Conservation (phyloP, 805 yeast species). For the Saccharomycopsis capsularis region DNA sequence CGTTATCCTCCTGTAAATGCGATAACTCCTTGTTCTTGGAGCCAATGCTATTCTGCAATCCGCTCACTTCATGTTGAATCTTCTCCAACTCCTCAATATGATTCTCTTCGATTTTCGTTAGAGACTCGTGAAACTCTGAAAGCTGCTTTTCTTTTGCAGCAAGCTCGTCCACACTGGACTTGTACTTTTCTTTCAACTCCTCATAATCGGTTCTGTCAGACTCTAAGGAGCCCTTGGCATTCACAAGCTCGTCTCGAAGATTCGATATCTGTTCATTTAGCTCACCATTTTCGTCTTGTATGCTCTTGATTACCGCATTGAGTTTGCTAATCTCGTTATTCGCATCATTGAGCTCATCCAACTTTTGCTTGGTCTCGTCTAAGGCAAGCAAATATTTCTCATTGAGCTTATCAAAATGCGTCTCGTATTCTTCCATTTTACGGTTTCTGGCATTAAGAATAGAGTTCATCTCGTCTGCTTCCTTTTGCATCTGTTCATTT, state of each 20-base stretch:
- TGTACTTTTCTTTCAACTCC: slow-evolving; percentile 3
- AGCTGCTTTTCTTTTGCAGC: slow-evolving; percentile 8
- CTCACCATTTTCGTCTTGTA: slow-evolving; percentile 20
- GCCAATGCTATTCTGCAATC: slow-evolving; percentile 17
- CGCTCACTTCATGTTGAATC: slow-evolving; percentile 10
- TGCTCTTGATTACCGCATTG: slow-evolving; percentile 2
- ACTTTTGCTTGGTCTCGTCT: slow-evolving; percentile 13
- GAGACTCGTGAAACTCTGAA: slow-evolving; percentile 7
- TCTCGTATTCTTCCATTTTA: slow-evolving; percentile 15
- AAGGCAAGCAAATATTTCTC: slow-evolving; percentile 14
- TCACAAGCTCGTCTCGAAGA: slow-evolving; percentile 29
- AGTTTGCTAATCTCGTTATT: slow-evolving; percentile 9
- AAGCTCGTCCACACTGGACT: slow-evolving; percentile 3
- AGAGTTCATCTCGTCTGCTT: slow-evolving; percentile 14
- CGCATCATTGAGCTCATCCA: slow-evolving; percentile 11
- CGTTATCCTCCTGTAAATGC: slow-evolving; percentile 22
- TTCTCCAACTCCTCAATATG: slow-evolving; percentile 17
- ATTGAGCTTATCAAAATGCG: slow-evolving; percentile 5
- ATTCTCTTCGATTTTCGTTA: slow-evolving; percentile 7
- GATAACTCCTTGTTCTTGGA: slow-evolving; percentile 14
- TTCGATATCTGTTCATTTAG: slow-evolving; percentile 27
- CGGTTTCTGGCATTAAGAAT: slow-evolving; percentile 6
- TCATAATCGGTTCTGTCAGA: slow-evolving; percentile 12
- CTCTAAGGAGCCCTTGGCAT: slow-evolving; percentile 9
- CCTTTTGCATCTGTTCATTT: slow-evolving; percentile 20